Conservation (phyloP, 192 early-diverging fungal genomes). For the Chytriomyces sp. region DNA sequence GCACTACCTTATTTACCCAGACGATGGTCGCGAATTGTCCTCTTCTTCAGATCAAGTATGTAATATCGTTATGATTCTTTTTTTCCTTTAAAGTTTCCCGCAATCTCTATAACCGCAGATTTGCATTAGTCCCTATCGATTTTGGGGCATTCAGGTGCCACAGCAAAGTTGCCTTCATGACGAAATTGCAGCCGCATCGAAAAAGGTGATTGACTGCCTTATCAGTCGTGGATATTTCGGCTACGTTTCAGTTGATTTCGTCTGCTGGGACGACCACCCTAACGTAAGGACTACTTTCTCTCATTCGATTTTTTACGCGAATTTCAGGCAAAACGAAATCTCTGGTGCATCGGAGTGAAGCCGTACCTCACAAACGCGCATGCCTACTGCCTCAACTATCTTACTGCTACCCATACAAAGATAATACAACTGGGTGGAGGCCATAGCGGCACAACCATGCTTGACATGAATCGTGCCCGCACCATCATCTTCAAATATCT, state of each 20-base stretch:
- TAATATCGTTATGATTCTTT: neutral
- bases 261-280: constrained; percentile 16
- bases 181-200: constrained; percentile 7
- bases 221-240: constrained; percentile 9
- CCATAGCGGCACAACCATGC: neutral
- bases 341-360: constrained; percentile 24
- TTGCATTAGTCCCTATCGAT: constrained; percentile 11
- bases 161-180: constrained; percentile 16
- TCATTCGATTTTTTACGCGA: neutral
- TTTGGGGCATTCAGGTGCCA: constrained; percentile 19
- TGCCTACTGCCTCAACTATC: constrained; percentile 4
- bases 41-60: constrained; percentile 14
- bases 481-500: constrained; percentile 25
- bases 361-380: constrained; percentile 11
- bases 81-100: no score
- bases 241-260: constrained; percentile 22
- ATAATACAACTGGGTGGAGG: neutral
- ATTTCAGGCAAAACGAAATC: neutral
- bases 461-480: constrained; percentile 12
- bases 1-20: constrained; percentile 11
- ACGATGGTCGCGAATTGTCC: neutral
- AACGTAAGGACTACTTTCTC: neutral
- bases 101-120: no score
- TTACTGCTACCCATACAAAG: neutral
- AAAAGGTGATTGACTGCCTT: neutral